A percentile compares a stretch with the other conserved stretches of the same genome.
Evolutionary conservation across 768 basidiomycete genomes (phyloP).

Genomic region (Mycena filopes): DNA sequence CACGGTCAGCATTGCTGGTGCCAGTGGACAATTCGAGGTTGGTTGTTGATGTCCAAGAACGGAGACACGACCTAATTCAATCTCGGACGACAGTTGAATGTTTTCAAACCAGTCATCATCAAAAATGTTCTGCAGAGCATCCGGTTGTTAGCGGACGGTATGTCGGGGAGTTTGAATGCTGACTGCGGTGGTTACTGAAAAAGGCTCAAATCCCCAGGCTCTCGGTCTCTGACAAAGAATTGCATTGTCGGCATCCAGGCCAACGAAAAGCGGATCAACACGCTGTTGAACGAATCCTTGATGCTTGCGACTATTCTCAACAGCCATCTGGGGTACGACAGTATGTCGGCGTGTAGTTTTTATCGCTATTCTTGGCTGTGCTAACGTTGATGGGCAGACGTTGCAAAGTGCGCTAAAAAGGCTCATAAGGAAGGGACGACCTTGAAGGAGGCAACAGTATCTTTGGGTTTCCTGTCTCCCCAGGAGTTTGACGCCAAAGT

Average conservation of each 20-base stretch:
- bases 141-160: constrained; percentile 91
- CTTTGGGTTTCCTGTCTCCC: constrained; percentile 83
- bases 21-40: constrained; percentile 97
- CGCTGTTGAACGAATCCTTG: constrained; percentile 91
- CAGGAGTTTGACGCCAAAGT: constrained; percentile 97
- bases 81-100: constrained; percentile 76
- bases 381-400: constrained; percentile 65
- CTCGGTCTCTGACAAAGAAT: constrained; percentile 96
- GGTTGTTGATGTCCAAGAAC: constrained; percentile 31
- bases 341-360: constrained; percentile 60
- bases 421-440: constrained; percentile 99
- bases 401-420: constrained; percentile 98
- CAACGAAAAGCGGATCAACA: constrained; percentile 92
- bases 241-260: constrained; percentile 97
- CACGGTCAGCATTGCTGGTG: constrained; percentile 89
- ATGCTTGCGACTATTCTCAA: constrained; percentile 99
- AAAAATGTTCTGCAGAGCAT: constrained; percentile 98
- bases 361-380: constrained; percentile 2
- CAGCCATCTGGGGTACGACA: constrained; percentile 96
- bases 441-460: constrained; percentile 92
- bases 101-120: constrained; percentile 99
- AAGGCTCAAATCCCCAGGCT: constrained; percentile 53
- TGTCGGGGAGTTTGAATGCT: constrained; percentile 37
- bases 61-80: constrained; percentile 16
- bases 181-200: constrained; percentile 27